phyloP scores from a whole-genome alignment of 306 rosid genomes.

The Prunus davidiana region DNA sequence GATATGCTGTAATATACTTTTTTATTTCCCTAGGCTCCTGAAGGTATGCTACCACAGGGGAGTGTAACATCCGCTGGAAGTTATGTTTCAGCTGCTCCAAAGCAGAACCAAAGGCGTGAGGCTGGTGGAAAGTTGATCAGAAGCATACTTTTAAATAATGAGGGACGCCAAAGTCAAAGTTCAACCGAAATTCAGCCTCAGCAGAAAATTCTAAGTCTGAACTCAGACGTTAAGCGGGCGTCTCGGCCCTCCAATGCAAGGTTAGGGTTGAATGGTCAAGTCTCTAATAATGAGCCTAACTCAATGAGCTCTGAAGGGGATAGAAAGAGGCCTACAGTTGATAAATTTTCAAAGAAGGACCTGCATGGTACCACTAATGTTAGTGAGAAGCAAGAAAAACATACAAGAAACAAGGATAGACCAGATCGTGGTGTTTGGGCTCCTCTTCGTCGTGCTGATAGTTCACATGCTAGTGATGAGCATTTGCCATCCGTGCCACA shows the following conservation, averaged over 20 bases:
- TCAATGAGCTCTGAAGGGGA: conserved; percentile 57
- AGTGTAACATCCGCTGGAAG: conserved; percentile 38
- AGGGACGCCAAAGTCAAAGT: conserved; percentile 58
- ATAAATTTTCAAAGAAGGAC: conserved; percentile 57
- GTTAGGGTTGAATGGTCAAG: conserved; percentile 47
- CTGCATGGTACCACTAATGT: conserved; percentile 43
- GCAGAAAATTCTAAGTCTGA: conserved; percentile 60
- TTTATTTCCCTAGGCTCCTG: conserved; percentile 32
- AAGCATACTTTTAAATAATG: conserved; percentile 70
- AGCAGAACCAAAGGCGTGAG: conserved; percentile 75
- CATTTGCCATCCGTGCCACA: conserved; percentile 37
- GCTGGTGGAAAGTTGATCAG: conserved; percentile 70
- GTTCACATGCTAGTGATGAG: conserved; percentile 54
- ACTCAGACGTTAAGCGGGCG: conserved; percentile 61
- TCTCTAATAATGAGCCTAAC: conserved; percentile 43
- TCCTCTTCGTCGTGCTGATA: conserved; percentile 81
- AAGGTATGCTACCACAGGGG: conserved; percentile 43
- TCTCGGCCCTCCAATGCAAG: conserved; percentile 45
- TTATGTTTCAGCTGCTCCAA: conserved; percentile 49
- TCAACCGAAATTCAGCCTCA: conserved; percentile 43
- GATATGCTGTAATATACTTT: not conserved
- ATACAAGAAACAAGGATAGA: conserved; percentile 87
- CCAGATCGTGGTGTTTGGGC: conserved; percentile 99
- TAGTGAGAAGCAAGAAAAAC: conserved; percentile 74
- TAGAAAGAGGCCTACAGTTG: conserved; percentile 48